phyloP scores from a whole-genome alignment of 495 filamentous ascomycete genomes.

The Aspergillus hancockii region DNA sequence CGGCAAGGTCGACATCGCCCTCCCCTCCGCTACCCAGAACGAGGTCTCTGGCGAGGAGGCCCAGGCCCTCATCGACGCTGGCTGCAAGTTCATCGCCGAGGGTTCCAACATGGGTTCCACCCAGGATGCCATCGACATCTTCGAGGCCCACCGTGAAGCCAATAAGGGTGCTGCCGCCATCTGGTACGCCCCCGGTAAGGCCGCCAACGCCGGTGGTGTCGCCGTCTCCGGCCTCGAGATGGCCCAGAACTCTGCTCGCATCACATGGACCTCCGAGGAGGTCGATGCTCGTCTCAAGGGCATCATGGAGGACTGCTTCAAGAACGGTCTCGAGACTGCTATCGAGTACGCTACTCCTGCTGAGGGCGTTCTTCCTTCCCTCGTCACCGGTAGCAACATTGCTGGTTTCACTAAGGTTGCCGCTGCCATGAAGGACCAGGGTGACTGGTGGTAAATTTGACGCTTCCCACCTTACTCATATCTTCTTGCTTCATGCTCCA shows the following conservation, averaged over 20 bases:
- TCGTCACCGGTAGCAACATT: slow-evolving; percentile 94
- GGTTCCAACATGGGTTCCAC: slow-evolving; percentile 99
- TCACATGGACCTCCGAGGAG: slow-evolving; percentile 83
- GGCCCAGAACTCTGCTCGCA: slow-evolving; percentile 91
- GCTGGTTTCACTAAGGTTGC: slow-evolving; percentile 97
- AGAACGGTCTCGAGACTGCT: slow-evolving; percentile 86
- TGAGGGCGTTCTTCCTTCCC: slow-evolving; percentile 82
- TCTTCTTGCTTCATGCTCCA: slow-evolving; percentile 18
- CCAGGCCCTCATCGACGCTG: slow-evolving; percentile 71
- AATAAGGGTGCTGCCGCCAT: slow-evolving; percentile 69
- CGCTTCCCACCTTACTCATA: neutral
- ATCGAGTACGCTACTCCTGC: slow-evolving; percentile 76
- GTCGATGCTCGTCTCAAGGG: slow-evolving; percentile 88
- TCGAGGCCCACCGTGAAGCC: slow-evolving; percentile 76
- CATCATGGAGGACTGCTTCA: slow-evolving; percentile 95
- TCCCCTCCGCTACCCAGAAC: slow-evolving; percentile 96
- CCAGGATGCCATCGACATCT: slow-evolving; percentile 90
- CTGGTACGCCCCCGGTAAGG: slow-evolving; percentile 94
- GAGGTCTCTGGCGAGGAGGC: slow-evolving; percentile 92
- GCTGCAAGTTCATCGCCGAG: slow-evolving; percentile 87
- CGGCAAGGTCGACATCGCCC: slow-evolving; percentile 83
- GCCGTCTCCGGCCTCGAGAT: slow-evolving; percentile 98
- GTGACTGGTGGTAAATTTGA: slow-evolving; percentile 83
- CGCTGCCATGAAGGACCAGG: slow-evolving; percentile 91
- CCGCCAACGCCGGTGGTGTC: slow-evolving; percentile 96